phyloP scores from a whole-genome alignment of 352 stramenopile species.

The Pythium brassicae region DNA sequence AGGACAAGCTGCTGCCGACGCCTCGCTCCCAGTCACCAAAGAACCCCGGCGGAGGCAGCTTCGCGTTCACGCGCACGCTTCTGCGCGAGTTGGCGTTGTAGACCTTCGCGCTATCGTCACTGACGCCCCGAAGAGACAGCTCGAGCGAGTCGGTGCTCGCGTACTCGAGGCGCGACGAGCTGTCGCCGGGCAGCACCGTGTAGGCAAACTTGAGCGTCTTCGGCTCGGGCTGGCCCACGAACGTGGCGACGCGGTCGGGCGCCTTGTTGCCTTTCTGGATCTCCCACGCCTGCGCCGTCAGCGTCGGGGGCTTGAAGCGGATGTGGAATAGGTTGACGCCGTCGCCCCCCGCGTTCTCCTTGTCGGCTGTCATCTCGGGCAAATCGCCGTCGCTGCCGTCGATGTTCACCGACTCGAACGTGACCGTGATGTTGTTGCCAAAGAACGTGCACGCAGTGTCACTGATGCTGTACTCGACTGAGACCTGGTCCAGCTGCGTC shows the following conservation, averaged over 20 bases:
- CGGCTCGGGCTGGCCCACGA: conserved; percentile 20
- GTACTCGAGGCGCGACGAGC: conserved; percentile 60
- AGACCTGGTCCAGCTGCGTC: conserved; percentile 55
- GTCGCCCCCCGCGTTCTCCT: conserved; percentile 39
- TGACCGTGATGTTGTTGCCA: conserved; percentile 76
- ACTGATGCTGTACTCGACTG: conserved; percentile 54
- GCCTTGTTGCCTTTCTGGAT: conserved; percentile 50
- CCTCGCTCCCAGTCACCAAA: conserved; percentile 56
- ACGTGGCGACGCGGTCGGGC: conserved; percentile 34
- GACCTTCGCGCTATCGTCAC: conserved; percentile 19
- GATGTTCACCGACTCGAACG: conserved; percentile 75
- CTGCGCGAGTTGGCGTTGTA: conserved; percentile 43
- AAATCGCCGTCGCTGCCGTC: conserved; percentile 59
- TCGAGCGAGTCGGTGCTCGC: conserved; percentile 48
- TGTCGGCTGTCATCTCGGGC: conserved; percentile 49
- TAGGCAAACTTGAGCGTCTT: conserved; percentile 64
- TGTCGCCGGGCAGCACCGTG: conserved; percentile 53
- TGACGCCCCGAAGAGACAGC: conserved; percentile 26
- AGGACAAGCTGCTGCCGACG: conserved; percentile 53
- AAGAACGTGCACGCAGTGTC: conserved; percentile 69
- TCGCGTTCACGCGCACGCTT: conserved; percentile 26
- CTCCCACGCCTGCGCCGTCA: conserved; percentile 56
- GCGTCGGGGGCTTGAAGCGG: conserved; percentile 29
- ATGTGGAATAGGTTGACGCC: conserved; percentile 37
- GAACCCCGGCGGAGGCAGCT: conserved; percentile 44